A percentile compares a stretch with the other conserved stretches of the same genome.
These are phyloP conservation scores for Closterium sp. DNA, from an alignment of 139 green algal species.

Conservation along the genomic window DNA sequence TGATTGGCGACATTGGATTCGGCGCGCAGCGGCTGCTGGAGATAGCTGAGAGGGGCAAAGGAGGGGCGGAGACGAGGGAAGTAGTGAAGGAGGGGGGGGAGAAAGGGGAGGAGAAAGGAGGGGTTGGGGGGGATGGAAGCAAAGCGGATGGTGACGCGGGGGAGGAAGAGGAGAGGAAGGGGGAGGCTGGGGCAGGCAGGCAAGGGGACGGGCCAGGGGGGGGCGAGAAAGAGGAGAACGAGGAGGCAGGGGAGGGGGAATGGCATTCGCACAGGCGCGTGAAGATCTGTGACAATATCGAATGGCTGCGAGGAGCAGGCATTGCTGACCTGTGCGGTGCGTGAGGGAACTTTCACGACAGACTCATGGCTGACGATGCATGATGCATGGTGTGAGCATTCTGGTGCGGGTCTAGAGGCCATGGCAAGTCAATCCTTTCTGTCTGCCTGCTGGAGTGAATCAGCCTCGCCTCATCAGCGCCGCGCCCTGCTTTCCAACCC, in stretches of 20 bases:
- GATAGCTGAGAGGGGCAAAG: background rate
- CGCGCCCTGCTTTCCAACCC: background rate
- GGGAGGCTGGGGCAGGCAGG: background rate
- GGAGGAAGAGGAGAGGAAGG: background rate
- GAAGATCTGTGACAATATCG: slow-evolving; percentile 21
- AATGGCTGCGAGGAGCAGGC: slow-evolving; percentile 19
- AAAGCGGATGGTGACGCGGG: background rate
- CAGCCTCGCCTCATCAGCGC: background rate
- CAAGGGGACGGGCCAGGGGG: background rate
- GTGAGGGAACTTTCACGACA: background rate
- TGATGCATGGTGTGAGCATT: background rate
- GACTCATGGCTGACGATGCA: background rate
- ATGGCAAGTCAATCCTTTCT: background rate
- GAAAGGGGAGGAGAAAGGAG: slow-evolving; percentile 10
- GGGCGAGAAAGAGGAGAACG: background rate
- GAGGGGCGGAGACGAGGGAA: background rate
- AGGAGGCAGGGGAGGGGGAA: slow-evolving; percentile 7
- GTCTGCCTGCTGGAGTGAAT: background rate
- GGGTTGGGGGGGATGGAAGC: background rate
- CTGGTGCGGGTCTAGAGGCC: background rate
- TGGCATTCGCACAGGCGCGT: background rate
- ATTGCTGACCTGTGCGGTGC: slow-evolving; percentile 4
- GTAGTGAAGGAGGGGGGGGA: background rate
- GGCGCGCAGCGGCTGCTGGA: slow-evolving; percentile 11
- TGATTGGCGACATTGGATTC: slow-evolving; percentile 47